Evolutionary conservation across 768 basidiomycete species (phyloP), one percentile per base, ranked within the genome.

Genomic region (Rubroboletus satanas): DNA sequence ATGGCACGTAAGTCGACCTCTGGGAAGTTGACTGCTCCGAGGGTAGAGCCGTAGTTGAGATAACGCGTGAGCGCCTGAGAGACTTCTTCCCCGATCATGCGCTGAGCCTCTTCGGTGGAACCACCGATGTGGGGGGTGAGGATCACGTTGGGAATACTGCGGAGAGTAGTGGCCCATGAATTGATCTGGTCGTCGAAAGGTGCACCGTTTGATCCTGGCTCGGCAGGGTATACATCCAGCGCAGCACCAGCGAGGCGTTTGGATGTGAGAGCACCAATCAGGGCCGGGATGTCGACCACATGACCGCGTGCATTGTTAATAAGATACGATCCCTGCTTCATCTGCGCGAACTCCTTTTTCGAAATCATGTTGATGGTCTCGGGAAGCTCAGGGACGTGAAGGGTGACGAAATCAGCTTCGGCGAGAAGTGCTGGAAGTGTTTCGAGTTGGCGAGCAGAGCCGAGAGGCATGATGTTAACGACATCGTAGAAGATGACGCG

Each of bases 61-160:
- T 98, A 99, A 51, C 94, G 87, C 23, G 81, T 78, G 41, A 99
- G 76, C 3, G 94, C 85, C 33, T 82, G 79, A 5, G 92, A 83
- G 45, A 99, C 97, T 72, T 99, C 97, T 54, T 92, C 87, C 14
- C 97, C 97, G 56, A 99, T 98, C 84, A 95, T 92, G 51, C 85
- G 82, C 73, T 99, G 97, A 6, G 97, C 97, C 71, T 99, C 97
- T 71, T 99, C 97, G 17, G 97, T 99, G 31, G 96, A 98, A 38
- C 97, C 97, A 54, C 97, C 97, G 65, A 99, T 98, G 69, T 99
- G 97, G 21, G 97, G 97, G 0, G 97, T 98, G 65, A 98, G 86
- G 66, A 98, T 94, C 57, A 98, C 83, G 72, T 99, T 99, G 49
- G 88, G 85, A 54, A 93, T 75, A 1, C 75, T 72, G 55, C 91